Percentiles rank a stretch among this genome's conserved stretches.
Conservation (phyloP, 2,329 filamentous ascomycete genomes). For the Verticillium longisporum region DNA sequence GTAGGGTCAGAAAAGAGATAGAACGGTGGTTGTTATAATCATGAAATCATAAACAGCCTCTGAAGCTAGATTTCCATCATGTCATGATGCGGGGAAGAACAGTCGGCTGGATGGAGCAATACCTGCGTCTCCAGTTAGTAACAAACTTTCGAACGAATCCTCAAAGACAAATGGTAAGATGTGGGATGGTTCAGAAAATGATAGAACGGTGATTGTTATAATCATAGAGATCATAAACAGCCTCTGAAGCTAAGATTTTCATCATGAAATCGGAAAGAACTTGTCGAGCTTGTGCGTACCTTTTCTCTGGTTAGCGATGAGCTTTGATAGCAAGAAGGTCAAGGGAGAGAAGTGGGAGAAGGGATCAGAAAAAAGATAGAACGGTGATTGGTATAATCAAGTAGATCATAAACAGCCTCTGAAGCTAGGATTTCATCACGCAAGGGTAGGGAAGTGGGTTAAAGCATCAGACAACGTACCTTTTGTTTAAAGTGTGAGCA, state of each 20-base stretch:
- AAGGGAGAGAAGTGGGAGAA: background rate
- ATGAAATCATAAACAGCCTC: slow-evolving; percentile 42
- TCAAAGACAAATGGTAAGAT: slow-evolving; percentile 5
- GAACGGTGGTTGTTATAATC: slow-evolving; percentile 29
- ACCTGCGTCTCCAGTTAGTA: slow-evolving; percentile 6
- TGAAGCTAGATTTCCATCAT: slow-evolving; percentile 19
- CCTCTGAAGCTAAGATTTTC: slow-evolving; percentile 32
- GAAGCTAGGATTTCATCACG: slow-evolving; percentile 32
- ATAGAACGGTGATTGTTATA: slow-evolving; percentile 26
- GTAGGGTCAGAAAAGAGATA: slow-evolving; percentile 13
- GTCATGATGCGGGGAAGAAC: background rate
- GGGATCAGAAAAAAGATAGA: slow-evolving; percentile 16
- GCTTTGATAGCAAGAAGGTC: slow-evolving; percentile 4
- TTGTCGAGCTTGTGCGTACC: background rate
- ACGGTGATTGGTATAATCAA: slow-evolving; percentile 31
- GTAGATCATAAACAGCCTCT: slow-evolving; percentile 42
- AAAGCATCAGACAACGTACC: slow-evolving; percentile 15
- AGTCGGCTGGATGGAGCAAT: background rate
- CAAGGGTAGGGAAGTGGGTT: slow-evolving; percentile 7
- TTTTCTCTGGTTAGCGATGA: slow-evolving; percentile 5
- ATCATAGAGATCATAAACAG: slow-evolving; percentile 40
- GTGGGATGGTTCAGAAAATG: slow-evolving; percentile 10
- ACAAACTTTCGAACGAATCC: background rate
- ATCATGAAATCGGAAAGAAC: slow-evolving; percentile 24
- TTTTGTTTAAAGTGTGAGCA: slow-evolving; percentile 2